Conservation (phyloP, 2,329 filamentous ascomycete genomes). For the Talaromyces sp. region DNA sequence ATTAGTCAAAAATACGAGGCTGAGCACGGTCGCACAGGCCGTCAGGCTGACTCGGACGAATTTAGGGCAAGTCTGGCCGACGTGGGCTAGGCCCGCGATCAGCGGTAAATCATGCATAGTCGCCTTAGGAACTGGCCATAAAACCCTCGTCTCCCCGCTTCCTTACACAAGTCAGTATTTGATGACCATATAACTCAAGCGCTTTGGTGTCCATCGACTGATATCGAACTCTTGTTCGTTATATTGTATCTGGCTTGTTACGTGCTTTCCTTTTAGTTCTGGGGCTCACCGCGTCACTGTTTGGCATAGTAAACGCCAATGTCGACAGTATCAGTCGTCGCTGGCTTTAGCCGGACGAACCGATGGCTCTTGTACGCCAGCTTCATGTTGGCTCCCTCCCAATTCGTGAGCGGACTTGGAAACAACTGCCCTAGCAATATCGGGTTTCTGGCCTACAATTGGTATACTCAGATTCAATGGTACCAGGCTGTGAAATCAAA, state of each 20-base stretch:
- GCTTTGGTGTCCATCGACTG: background rate
- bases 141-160: background rate
- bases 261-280: background rate
- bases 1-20: background rate
- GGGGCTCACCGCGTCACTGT: background rate
- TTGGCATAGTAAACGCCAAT: background rate
- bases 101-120: background rate
- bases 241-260: background rate
- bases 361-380: background rate
- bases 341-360: background rate
- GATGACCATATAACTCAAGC: background rate
- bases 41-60: background rate
- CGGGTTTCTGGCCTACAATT: slow-evolving; percentile 2
- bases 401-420: background rate
- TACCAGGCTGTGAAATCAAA: background rate
- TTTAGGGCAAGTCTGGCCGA: background rate
- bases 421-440: background rate
- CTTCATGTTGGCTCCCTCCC: background rate
- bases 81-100: background rate
- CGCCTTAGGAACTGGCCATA: background rate
- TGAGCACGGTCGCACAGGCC: background rate
- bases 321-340: background rate
- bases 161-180: background rate
- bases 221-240: background rate
- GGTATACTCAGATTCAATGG: slow-evolving; percentile 1